Conservation (phyloP, 495 filamentous ascomycete species). For the Xylaria curta region DNA sequence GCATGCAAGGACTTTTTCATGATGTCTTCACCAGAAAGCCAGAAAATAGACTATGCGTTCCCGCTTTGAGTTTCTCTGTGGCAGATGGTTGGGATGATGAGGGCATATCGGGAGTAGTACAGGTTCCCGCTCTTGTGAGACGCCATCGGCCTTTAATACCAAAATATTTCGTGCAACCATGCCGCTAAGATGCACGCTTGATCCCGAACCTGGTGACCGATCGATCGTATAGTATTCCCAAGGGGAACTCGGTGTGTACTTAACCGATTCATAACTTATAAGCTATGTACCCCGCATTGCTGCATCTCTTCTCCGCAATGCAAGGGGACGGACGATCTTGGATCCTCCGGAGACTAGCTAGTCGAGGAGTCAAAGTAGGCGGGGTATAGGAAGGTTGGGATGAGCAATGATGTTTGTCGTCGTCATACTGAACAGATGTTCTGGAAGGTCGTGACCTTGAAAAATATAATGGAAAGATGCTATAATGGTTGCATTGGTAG, state of each 20-base stretch:
- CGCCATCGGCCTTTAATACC: constrained; percentile 1
- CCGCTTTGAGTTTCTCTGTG: background rate
- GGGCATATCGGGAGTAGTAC: background rate
- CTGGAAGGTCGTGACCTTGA: background rate
- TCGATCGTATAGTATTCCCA: background rate
- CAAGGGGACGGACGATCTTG: background rate
- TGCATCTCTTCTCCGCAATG: constrained; percentile 6
- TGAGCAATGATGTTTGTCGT: background rate
- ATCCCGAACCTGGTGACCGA: background rate
- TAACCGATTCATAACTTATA: background rate
- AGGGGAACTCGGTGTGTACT: constrained; percentile 13
- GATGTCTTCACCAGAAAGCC: constrained; percentile 21
- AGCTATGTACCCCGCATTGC: background rate
- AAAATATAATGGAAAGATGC: background rate
- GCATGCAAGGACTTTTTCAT: constrained; percentile 32
- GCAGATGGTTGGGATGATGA: background rate
- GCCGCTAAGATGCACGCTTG: background rate
- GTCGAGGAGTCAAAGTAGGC: background rate
- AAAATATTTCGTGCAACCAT: background rate
- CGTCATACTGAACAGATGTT: background rate
- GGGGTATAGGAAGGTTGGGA: background rate
- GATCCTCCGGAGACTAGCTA: too few relatives aligned
- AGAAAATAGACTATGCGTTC: background rate
- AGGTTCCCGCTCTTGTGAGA: background rate
- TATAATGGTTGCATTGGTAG: background rate